Conservation (phyloP, 208 protist species). For the Leishmania amazonensis region DNA sequence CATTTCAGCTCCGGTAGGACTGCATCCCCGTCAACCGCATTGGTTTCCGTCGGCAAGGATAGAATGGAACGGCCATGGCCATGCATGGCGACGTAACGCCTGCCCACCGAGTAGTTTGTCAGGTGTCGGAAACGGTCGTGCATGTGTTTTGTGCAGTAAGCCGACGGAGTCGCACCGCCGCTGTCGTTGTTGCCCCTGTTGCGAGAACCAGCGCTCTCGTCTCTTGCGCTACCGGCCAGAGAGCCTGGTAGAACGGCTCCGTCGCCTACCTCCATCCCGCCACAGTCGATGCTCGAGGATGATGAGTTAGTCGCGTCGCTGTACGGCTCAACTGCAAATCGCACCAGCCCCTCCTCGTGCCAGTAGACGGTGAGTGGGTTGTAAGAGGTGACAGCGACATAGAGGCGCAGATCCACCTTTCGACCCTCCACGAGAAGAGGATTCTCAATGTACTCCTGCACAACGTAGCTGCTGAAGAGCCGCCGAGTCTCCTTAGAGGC, state of each 20-base stretch:
- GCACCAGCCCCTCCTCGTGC: conserved; percentile 94
- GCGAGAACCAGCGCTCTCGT: background rate
- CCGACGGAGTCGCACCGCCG: background rate
- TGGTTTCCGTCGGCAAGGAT: background rate
- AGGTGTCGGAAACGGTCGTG: conserved; percentile 82
- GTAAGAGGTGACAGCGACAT: conserved; percentile 92
- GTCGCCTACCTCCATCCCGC: background rate
- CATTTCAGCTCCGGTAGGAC: conserved; percentile 63
- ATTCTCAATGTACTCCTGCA: conserved; percentile 95
- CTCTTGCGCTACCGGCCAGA: background rate
- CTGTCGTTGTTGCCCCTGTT: background rate
- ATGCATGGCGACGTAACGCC: conserved; percentile 38
- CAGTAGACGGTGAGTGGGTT: conserved; percentile 90
- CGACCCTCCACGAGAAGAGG: conserved; percentile 92
- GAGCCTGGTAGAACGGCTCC: background rate
- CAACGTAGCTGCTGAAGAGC: conserved; percentile 72
- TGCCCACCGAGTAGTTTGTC: conserved; percentile 93
- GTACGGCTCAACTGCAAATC: conserved; percentile 94
- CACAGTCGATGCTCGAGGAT: conserved; percentile 3
- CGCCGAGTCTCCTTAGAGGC: conserved; percentile 18
- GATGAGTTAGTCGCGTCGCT: conserved; percentile 2
- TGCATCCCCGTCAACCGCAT: background rate
- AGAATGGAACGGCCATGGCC: background rate
- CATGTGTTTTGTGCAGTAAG: background rate
- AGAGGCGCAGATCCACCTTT: conserved; percentile 96